Conservation (phyloP, 495 filamentous ascomycete genomes). For the Penicillium malachiteum region DNA sequence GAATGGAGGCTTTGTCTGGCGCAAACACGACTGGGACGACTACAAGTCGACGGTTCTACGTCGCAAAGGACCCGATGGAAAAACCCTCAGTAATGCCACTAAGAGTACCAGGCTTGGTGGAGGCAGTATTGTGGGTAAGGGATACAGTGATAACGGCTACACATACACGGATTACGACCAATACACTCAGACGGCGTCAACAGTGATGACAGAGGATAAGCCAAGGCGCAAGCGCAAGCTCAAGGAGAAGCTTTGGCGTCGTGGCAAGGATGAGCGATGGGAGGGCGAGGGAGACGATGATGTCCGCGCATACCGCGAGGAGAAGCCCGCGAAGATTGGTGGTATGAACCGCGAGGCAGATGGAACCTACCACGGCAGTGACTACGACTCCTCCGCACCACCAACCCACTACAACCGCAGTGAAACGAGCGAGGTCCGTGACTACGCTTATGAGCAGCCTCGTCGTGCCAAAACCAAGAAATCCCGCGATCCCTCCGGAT, state of each 20-base stretch:
- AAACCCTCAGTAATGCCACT: constrained; percentile 75
- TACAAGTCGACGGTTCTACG: constrained; percentile 97
- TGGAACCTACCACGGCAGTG: constrained; percentile 66
- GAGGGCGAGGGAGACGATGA: constrained; percentile 68
- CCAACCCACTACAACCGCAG: constrained; percentile 52
- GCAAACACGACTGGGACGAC: constrained; percentile 88
- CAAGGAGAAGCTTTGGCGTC: constrained; percentile 36
- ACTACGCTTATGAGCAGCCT: constrained; percentile 41
- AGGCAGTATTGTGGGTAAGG: constrained; percentile 67
- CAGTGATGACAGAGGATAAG: constrained; percentile 33
- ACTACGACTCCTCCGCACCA: constrained; percentile 51
- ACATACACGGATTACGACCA: constrained; percentile 47
- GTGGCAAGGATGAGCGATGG: constrained; percentile 42
- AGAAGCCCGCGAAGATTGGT: constrained; percentile 80
- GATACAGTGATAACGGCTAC: constrained; percentile 55
- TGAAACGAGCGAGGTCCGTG: constrained; percentile 51
- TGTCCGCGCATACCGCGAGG: constrained; percentile 76
- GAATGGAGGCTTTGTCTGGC: constrained; percentile 90
- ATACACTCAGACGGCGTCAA: constrained; percentile 37
- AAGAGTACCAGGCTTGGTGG: constrained; percentile 77
- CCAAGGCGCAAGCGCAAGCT: too few relatives aligned
- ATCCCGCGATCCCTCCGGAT: constrained; percentile 38
- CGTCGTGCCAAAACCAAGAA: constrained; percentile 15
- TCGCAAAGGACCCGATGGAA: constrained; percentile 85
- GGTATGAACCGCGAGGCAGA: constrained; percentile 79